phyloP scores from a whole-genome alignment of 768 basidiomycete genomes.

The Lactarius pseudohatsudake region DNA sequence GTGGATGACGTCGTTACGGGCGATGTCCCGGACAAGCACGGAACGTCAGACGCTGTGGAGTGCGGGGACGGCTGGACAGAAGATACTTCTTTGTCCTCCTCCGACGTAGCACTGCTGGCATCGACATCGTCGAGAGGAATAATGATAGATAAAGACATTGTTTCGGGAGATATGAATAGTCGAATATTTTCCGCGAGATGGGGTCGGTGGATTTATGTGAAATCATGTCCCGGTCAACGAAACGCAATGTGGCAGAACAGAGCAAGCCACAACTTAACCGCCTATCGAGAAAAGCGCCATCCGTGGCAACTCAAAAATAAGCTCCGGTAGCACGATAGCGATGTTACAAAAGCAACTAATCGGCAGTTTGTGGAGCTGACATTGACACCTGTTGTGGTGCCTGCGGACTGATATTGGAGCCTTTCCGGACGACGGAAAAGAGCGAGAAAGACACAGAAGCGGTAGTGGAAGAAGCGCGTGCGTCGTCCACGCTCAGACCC shows the following conservation, averaged over 20 bases:
- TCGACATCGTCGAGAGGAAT: neutral
- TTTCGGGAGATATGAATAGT: neutral
- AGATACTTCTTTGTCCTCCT: neutral
- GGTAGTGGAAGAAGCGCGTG: neutral
- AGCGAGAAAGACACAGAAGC: neutral
- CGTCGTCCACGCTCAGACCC: neutral
- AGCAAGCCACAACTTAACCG: slow-evolving; percentile 6
- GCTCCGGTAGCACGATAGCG: slow-evolving; percentile 5
- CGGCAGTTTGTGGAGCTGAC: neutral
- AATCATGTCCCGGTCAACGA: neutral
- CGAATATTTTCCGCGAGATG: neutral
- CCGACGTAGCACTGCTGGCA: neutral
- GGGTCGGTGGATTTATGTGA: slow-evolving; percentile 14
- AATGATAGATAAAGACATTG: slow-evolving; percentile 17
- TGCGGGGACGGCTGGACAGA: neutral
- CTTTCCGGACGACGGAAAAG: neutral
- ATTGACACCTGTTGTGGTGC: neutral
- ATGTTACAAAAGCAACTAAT: neutral
- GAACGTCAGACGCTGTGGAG: neutral
- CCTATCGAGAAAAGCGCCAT: neutral
- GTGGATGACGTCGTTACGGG: neutral
- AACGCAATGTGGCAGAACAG: slow-evolving; percentile 16
- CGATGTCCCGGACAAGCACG: slow-evolving; percentile 11
- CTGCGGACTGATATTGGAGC: neutral
- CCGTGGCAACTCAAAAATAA: neutral